Percentiles rank a stretch among this genome's conserved stretches.
Conservation (phyloP, 148 eudicot genomes). For the Chenopodium suecicum region DNA sequence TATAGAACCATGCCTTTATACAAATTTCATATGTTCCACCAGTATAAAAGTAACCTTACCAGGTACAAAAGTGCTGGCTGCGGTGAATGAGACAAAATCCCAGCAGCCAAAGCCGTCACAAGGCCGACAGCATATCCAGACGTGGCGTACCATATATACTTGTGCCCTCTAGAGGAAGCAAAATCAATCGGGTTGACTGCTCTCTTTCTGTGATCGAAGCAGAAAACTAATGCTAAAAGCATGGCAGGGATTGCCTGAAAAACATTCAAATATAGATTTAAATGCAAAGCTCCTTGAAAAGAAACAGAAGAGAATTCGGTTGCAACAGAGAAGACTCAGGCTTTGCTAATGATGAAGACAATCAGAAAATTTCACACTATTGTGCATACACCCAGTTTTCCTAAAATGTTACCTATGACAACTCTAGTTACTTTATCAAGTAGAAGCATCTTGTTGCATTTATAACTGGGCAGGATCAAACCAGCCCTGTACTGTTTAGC, state of each 20-base stretch:
- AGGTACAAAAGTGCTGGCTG: constrained; percentile 98
- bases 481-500: background rate
- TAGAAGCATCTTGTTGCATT: background rate
- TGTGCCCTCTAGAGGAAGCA: constrained; percentile 61
- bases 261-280: constrained; percentile 3
- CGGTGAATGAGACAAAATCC: constrained; percentile 85
- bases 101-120: constrained; percentile 85
- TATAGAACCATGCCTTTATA: background rate
- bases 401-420: background rate
- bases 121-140: constrained; percentile 84
- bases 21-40: background rate
- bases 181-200: constrained; percentile 43
- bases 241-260: constrained; percentile 96
- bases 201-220: constrained; percentile 80
- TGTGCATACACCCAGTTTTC: background rate
- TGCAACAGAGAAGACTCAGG: background rate
- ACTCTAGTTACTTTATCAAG: background rate
- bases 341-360: background rate
- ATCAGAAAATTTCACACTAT: background rate
- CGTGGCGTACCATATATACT: constrained; percentile 83
- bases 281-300: too few relatives aligned
- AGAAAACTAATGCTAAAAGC: constrained; percentile 88
- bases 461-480: background rate
- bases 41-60: constrained; percentile 37
- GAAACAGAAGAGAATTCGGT: background rate